Percentiles rank a stretch among this genome's conserved stretches.
Evolutionary conservation across 2,329 filamentous ascomycete species (phyloP).

Genomic region (Cercospora zeae-maydis): DNA sequence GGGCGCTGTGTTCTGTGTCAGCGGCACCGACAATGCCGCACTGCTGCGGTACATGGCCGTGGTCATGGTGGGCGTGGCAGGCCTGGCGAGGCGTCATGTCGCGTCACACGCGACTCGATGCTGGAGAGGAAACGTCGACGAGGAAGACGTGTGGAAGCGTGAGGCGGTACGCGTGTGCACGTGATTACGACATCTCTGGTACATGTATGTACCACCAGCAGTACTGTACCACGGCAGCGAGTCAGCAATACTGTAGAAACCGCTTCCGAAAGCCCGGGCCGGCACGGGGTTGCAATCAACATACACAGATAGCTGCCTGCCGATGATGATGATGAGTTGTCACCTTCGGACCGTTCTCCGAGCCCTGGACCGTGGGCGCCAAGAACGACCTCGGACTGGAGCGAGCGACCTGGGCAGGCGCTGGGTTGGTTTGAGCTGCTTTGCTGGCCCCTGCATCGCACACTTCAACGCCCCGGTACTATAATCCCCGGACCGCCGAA

Average conservation of each 20-base stretch:
- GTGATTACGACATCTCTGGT: background rate
- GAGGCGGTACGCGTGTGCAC: background rate
- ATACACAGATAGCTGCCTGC: too few relatives aligned
- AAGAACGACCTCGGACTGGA: background rate
- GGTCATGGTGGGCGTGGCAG: slow-evolving; percentile 29
- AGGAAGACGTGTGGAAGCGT: background rate
- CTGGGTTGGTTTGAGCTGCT: too few relatives aligned
- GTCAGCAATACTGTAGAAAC: too few relatives aligned
- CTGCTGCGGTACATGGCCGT: slow-evolving; percentile 36
- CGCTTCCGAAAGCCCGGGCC: too few relatives aligned
- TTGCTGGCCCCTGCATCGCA: background rate
- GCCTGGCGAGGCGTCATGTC: background rate
- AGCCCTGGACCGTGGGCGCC: background rate
- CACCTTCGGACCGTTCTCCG: background rate
- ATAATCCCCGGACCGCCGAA: background rate
- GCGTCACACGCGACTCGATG: background rate
- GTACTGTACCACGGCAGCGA: too few relatives aligned
- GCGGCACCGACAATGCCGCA: slow-evolving; percentile 41
- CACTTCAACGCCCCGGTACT: background rate
- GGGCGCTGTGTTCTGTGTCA: slow-evolving; percentile 63
- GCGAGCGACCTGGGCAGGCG: background rate
- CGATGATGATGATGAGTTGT: background rate
- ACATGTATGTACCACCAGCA: too few relatives aligned
- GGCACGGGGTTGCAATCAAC: too few relatives aligned
- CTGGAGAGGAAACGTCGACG: background rate